A percentile compares a stretch with the other conserved stretches of the same genome.
Conservation (phyloP, 2,329 filamentous ascomycete species). For the Fusarium lateritium region DNA sequence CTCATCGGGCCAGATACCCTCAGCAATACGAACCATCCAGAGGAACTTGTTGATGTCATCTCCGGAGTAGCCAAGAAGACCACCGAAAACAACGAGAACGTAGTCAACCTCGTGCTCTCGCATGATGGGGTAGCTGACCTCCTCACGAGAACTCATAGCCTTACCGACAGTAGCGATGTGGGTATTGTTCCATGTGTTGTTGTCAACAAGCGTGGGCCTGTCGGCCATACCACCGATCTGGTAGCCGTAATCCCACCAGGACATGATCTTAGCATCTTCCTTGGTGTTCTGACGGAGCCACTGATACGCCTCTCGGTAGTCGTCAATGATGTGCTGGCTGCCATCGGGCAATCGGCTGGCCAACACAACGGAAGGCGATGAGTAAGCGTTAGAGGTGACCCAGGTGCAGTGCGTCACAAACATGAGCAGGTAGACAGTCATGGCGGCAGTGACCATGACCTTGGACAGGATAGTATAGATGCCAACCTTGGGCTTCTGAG, state of each 20-base stretch:
- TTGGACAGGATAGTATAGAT: conserved; percentile 89
- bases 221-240: conserved; percentile 99
- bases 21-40: conserved; percentile 99
- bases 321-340: conserved; percentile 98
- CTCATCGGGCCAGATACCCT: conserved; percentile 99
- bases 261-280: conserved; percentile 98
- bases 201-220: conserved; percentile 95
- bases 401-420: conserved; percentile 99
- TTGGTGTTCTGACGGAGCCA: conserved; percentile 98
- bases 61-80: conserved; percentile 94
- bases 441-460: conserved; percentile 78
- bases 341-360: conserved; percentile 94
- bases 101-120: conserved; percentile 99
- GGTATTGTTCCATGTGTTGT: conserved; percentile 99
- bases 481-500: conserved; percentile 81
- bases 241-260: conserved; percentile 99
- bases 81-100: conserved; percentile 96
- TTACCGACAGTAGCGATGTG: conserved; percentile 99
- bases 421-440: conserved; percentile 86
- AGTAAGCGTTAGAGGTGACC: conserved; percentile 99
- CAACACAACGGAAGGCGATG: conserved; percentile 95
- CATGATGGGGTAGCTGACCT: conserved; percentile 99
- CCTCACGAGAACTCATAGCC: conserved; percentile 97
- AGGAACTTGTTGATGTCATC: conserved; percentile 99
- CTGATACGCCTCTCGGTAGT: conserved; percentile 99